Percentiles rank a stretch among this genome's conserved stretches.
Conservation (phyloP, 108 stramenopile species). For the Fistulifera solaris region DNA sequence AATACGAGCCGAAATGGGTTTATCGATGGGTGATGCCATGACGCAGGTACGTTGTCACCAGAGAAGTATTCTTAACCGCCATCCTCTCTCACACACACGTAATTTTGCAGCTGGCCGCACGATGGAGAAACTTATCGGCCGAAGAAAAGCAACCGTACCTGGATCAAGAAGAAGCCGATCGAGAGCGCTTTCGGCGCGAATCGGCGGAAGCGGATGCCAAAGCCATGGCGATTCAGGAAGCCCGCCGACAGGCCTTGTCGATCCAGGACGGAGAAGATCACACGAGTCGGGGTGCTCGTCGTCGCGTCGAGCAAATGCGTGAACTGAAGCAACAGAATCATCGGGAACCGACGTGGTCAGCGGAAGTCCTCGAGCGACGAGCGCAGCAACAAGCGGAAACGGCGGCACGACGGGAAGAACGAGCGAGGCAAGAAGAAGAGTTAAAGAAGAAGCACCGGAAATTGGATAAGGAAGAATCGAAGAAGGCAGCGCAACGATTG, state of each 20-base stretch:
- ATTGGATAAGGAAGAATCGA: slow-evolving; percentile 61
- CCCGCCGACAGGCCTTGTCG: slow-evolving; percentile 32
- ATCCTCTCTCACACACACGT: not conserved
- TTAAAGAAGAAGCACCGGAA: slow-evolving; percentile 54
- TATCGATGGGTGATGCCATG: slow-evolving; percentile 80
- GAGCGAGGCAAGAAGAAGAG: slow-evolving; percentile 36
- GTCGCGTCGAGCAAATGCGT: slow-evolving; percentile 26
- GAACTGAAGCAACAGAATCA: slow-evolving; percentile 48
- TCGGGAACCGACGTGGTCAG: slow-evolving; percentile 24
- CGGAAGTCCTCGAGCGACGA: slow-evolving; percentile 17
- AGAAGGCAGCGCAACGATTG: slow-evolving; percentile 67
- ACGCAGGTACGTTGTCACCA: slow-evolving; percentile 33
- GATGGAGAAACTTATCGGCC: slow-evolving; percentile 56
- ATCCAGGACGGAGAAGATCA: slow-evolving; percentile 44
- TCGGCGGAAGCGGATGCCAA: slow-evolving; percentile 58
- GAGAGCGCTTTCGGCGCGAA: slow-evolving; percentile 57
- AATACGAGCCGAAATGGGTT: slow-evolving; percentile 50
- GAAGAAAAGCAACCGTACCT: slow-evolving; percentile 31
- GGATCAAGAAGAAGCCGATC: slow-evolving; percentile 53
- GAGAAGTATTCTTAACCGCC: not conserved
- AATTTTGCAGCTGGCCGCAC: slow-evolving; percentile 36
- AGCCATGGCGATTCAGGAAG: slow-evolving; percentile 43
- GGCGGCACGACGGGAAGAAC: slow-evolving; percentile 42
- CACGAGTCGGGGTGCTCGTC: slow-evolving; percentile 46
- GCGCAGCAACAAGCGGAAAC: slow-evolving; percentile 24